phyloP scores from a whole-genome alignment of 352 stramenopile genomes.

The Globisporangium nagaii region DNA sequence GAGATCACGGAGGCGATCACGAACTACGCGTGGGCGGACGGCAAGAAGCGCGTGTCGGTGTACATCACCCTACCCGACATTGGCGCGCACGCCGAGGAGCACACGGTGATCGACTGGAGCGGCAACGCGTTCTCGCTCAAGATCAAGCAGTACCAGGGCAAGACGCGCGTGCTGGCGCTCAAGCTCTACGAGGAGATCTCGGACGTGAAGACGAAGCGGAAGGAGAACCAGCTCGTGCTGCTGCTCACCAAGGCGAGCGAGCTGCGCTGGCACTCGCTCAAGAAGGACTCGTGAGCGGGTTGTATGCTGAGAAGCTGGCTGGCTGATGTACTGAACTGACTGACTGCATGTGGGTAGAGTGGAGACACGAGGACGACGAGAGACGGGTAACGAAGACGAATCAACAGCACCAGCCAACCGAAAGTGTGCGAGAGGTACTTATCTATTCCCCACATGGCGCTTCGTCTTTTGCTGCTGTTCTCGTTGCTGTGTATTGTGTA shows the following conservation, averaged over 20 bases:
- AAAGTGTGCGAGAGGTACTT: constrained; percentile 10
- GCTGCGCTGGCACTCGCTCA: constrained; percentile 74
- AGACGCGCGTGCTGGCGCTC: constrained; percentile 64
- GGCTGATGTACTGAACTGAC: background rate
- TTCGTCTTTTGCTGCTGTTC: background rate
- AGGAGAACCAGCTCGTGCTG: constrained; percentile 77
- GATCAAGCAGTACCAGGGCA: constrained; percentile 60
- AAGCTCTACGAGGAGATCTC: constrained; percentile 82
- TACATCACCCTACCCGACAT: constrained; percentile 73
- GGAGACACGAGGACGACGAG: background rate
- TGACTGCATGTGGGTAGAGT: background rate
- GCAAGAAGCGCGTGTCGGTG: constrained; percentile 73
- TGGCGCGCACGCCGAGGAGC: constrained; percentile 49
- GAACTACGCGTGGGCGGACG: constrained; percentile 78
- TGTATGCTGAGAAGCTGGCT: background rate
- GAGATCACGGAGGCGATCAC: constrained; percentile 53
- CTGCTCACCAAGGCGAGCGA: constrained; percentile 74
- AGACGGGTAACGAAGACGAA: background rate
- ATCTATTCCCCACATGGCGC: constrained; percentile 4
- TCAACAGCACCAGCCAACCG: background rate
- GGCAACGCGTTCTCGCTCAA: constrained; percentile 45
- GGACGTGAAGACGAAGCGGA: constrained; percentile 72
- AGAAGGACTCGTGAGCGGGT: constrained; percentile 70
- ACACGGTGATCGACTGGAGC: constrained; percentile 66
- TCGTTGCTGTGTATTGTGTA: too few species aligned